A percentile compares a stretch with the other conserved stretches of the same genome.
Evolutionary conservation across 805 yeast genomes (phyloP).

Genomic region (Saccharomycopsis sp.): DNA sequence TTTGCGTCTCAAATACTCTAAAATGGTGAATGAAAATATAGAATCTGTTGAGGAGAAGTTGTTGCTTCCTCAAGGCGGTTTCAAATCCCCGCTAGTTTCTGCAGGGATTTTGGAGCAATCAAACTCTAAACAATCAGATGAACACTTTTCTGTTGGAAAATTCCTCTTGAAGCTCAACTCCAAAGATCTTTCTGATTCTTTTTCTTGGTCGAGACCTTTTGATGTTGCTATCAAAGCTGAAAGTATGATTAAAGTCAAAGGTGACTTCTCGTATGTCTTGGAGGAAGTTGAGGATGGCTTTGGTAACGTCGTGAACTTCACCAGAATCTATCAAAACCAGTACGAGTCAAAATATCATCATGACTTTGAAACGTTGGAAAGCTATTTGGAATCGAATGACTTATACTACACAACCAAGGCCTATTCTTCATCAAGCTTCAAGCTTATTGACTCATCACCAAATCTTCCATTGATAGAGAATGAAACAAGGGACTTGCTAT

Average conservation of each 20-base stretch:
- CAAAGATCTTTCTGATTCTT: constrained; percentile 21
- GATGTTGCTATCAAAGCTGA: constrained; percentile 36
- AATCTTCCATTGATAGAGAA: constrained; percentile 16
- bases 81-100: constrained; percentile 41
- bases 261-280: constrained; percentile 47
- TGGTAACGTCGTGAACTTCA: constrained; percentile 46
- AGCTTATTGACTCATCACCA: constrained; percentile 31
- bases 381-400: constrained; percentile 8
- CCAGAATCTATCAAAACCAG: constrained; percentile 26
- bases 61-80: constrained; percentile 39
- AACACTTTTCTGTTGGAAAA: constrained; percentile 6
- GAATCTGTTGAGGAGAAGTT: constrained; percentile 33
- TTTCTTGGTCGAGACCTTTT: constrained; percentile 33
- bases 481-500: constrained; percentile 12
- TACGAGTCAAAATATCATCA: constrained; percentile 22
- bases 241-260: constrained; percentile 31
- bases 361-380: constrained; percentile 7
- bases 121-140: constrained; percentile 4
- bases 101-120: too few species aligned
- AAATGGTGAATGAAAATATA: constrained; percentile 32
- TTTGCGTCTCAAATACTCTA: constrained; percentile 46
- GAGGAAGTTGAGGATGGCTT: constrained; percentile 56
- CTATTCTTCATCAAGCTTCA: constrained; percentile 47
- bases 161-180: constrained; percentile 5
- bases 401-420: constrained; percentile 31